These are phyloP conservation scores for Annona squamosa DNA, from an alignment of 164 flowering plant genomes.

Conservation along the genomic window DNA sequence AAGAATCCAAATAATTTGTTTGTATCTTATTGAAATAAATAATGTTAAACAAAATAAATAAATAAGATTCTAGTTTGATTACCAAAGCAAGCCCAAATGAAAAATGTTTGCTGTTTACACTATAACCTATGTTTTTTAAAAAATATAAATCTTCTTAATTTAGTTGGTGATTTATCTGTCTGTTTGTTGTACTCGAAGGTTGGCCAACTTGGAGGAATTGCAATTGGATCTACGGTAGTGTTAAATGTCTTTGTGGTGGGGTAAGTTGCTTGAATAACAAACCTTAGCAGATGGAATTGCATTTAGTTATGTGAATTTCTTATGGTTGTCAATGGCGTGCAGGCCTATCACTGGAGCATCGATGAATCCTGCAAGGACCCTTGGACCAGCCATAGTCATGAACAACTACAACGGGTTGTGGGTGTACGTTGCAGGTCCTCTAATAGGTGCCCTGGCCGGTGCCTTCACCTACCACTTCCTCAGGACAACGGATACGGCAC, in stretches of 20 bases:
- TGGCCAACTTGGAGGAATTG: slow-evolving; percentile 59
- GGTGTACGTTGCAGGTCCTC: slow-evolving; percentile 39
- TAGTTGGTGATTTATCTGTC: background rate
- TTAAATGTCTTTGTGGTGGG: slow-evolving; percentile 59
- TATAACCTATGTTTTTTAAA: too few species aligned
- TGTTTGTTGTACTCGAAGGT: slow-evolving; percentile 26
- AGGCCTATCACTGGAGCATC: slow-evolving; percentile 52
- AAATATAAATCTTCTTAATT: too few species aligned
- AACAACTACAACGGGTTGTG: slow-evolving; percentile 32
- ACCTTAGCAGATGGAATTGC: background rate
- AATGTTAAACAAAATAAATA: too few species aligned
- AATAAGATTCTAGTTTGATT: too few species aligned
- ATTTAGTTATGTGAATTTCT: background rate
- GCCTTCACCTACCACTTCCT: slow-evolving; percentile 31
- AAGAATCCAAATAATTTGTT: too few species aligned
- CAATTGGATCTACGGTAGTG: slow-evolving; percentile 56
- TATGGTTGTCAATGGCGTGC: background rate
- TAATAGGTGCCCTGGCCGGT: slow-evolving; percentile 27
- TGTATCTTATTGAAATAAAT: too few species aligned
- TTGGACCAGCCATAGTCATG: slow-evolving; percentile 39
- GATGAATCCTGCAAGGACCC: slow-evolving; percentile 51
- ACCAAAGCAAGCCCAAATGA: too few species aligned
- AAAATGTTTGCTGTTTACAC: too few species aligned
- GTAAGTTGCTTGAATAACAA: slow-evolving; percentile 21
- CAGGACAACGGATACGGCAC: slow-evolving; percentile 36